Base-by-base conservation (phyloP, 345 rosid genomes). In the Brassica carinata region DNA sequence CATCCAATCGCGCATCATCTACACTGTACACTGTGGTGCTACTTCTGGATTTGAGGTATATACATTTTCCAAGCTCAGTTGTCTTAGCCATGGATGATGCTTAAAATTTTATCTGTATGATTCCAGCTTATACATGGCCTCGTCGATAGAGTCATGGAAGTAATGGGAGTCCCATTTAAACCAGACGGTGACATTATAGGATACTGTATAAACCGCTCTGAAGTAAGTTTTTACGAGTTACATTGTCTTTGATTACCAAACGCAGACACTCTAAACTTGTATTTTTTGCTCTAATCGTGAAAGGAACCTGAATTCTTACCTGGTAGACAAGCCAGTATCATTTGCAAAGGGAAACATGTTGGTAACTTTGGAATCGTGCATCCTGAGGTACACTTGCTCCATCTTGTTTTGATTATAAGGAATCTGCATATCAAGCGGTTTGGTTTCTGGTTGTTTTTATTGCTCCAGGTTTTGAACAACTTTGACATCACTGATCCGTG, bases 1-100 rank as follows among this genome's bases (percentile, higher is more conserved):
- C 97, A 53, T 84, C 87, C 33, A 90, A 90, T 79, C 86, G 79
- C 94, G 94, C 69, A n/a, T n/a, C 91, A 67, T 64, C 90, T 93
- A n/a, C 19, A 89, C 89, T 73, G 99, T 93, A 63, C 87, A 92
- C 71, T 96, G 99, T 79, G 97, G 98, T 76, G 87, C 95, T 61
- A 89, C 87, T 87, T 93, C 99, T 19, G 98, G 98, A 77, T 96
- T 96, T 87, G 99, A 96, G 97, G 98, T 96, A 87, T 67, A 11
- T 11, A 40, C 1, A 23, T 2, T 70, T 55, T 43, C 14, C 48
- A 15, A 57, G 7, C 40, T 64, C 62, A 55, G n/a, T 7, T 7
- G 17, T 53, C 59, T 53, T 53, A 2, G 59, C 59, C 59, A 53
- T 53, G 59, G 59, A 53, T 53, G 59, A 17, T 55, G 2, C 62